Conservation (phyloP, 176 grass and related monocot species). For the Zoysia japonica region DNA sequence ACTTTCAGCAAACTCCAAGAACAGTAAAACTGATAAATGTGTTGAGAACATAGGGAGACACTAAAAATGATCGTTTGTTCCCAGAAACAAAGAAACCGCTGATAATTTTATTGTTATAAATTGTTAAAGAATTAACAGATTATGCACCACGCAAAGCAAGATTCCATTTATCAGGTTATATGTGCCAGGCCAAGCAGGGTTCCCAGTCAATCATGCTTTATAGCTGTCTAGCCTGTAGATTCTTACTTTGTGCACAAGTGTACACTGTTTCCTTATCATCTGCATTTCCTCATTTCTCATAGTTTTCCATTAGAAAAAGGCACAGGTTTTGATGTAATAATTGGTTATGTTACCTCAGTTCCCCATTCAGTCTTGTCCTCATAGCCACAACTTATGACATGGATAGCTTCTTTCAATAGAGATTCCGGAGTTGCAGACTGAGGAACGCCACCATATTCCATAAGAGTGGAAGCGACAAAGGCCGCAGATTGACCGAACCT, state of each 20-base stretch:
- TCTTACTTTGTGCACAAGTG: background rate
- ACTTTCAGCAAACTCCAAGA: background rate
- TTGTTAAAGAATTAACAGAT: too few species aligned
- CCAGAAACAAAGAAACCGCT: too few species aligned
- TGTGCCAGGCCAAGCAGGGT: too few species aligned
- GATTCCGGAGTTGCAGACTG: conserved; percentile 98
- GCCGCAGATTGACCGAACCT: conserved; percentile 93
- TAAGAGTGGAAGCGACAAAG: conserved; percentile 96
- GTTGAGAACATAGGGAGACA: background rate
- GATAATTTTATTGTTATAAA: too few species aligned
- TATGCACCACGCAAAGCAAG: too few species aligned
- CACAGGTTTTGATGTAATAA: background rate
- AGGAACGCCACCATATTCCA: conserved; percentile 99
- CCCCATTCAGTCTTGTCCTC: conserved; percentile 98
- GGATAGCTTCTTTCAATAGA: conserved; percentile 98
- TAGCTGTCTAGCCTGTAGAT: too few species aligned
- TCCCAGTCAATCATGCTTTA: too few species aligned
- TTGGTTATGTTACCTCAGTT: conserved; percentile 68
- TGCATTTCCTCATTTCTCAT: background rate
- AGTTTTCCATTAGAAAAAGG: background rate
- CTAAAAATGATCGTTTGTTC: too few species aligned
- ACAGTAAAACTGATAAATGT: background rate
- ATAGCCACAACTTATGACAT: conserved; percentile 99
- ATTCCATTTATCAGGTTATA: too few species aligned
- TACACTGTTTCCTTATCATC: background rate